These are phyloP conservation scores for Thelephora ganbajun DNA, from an alignment of 768 basidiomycete species.

Conservation along the genomic window DNA sequence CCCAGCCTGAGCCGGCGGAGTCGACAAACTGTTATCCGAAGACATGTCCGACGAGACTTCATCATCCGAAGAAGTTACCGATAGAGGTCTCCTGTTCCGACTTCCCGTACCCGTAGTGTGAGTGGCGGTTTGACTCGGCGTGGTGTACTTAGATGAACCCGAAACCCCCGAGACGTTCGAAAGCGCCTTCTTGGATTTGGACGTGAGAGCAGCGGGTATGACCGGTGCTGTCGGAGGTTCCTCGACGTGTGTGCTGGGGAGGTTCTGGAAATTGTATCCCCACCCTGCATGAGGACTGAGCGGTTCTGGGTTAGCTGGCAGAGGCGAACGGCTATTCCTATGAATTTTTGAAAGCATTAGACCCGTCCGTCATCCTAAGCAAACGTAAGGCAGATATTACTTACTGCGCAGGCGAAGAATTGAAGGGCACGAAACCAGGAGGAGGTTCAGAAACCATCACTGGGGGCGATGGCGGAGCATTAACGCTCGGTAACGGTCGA, in stretches of 20 bases:
- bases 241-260: not conserved
- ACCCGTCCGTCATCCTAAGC: too few species aligned
- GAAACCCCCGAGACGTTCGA: not conserved
- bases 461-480: not conserved
- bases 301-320: too few species aligned
- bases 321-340: too few species aligned
- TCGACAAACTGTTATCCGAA: not conserved
- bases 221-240: not conserved
- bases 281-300: too few species aligned
- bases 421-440: slow-evolving; percentile 2
- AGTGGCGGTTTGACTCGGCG: not conserved
- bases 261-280: not conserved
- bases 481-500: not conserved
- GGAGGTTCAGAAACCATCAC: not conserved
- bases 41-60: not conserved
- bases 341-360: too few species aligned
- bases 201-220: not conserved
- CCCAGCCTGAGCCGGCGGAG: not conserved
- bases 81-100: not conserved
- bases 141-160: not conserved
- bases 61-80: not conserved
- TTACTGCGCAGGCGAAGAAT: too few species aligned
- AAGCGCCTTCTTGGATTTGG: too few species aligned
- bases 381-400: too few species aligned
- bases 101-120: not conserved